Evolutionary conservation across 1,139 yeast species (phyloP).

Genomic region (Pneumocystis oryctolagi): DNA sequence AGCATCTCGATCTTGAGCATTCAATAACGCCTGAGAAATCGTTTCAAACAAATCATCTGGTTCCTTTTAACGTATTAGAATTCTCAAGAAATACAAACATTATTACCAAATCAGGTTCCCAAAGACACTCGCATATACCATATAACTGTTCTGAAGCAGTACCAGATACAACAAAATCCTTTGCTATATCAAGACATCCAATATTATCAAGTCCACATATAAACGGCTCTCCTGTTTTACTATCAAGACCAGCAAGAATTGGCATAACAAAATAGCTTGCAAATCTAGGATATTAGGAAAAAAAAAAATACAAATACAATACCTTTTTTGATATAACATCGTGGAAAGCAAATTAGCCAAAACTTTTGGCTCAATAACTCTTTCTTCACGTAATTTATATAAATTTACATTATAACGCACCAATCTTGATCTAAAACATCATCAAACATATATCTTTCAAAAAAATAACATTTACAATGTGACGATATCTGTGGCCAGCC

Average conservation of each 20-base stretch:
- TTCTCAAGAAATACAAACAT: not conserved
- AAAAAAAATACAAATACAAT: not conserved
- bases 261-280: constrained; percentile 98
- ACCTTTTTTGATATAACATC: constrained; percentile 63
- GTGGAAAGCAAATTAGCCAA: constrained; percentile 87
- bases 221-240: constrained; percentile 69
- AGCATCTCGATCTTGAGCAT: constrained; percentile 96
- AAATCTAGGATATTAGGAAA: constrained; percentile 28
- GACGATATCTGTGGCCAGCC: constrained; percentile 84
- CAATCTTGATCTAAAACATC: constrained; percentile 34
- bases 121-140: constrained; percentile 97
- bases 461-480: constrained; percentile 38
- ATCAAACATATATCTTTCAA: not conserved
- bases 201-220: constrained; percentile 91
- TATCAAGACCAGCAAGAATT: constrained; percentile 83
- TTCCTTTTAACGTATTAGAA: constrained; percentile 27
- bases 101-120: constrained; percentile 58
- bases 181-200: constrained; percentile 91
- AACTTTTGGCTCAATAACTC: constrained; percentile 80
- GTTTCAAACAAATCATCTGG: constrained; percentile 96
- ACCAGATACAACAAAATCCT: constrained; percentile 93
- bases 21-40: constrained; percentile 80
- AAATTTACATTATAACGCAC: constrained; percentile 76
- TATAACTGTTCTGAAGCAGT: constrained; percentile 90
- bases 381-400: constrained; percentile 82